Evolutionary conservation across 148 eudicot genomes (phyloP).

Genomic region (Silene latifolia): DNA sequence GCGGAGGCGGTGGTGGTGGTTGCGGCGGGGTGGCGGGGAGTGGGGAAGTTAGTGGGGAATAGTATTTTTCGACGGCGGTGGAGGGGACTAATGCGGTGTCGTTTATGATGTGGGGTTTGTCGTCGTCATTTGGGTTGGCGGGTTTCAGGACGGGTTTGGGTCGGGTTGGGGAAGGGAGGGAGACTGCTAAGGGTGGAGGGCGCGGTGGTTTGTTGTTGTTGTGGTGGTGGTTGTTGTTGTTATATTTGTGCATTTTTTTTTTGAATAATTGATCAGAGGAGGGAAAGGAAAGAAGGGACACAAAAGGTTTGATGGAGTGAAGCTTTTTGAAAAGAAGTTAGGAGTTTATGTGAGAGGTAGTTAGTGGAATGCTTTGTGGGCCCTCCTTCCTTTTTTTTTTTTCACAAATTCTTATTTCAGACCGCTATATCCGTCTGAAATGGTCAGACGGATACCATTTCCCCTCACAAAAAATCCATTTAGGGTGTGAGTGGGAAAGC

Average conservation of each 20-base stretch:
- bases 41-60: conserved; percentile 32
- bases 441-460: too few relatives aligned
- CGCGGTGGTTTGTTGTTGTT: conserved; percentile 23
- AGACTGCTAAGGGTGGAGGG: conserved; percentile 22
- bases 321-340: conserved; percentile 6
- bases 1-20: not conserved
- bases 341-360: not conserved
- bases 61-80: conserved; percentile 31
- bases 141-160: not conserved
- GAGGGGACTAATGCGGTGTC: conserved; percentile 20
- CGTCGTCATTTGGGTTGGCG: not conserved
- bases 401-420: too few relatives aligned
- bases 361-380: conserved; percentile 4
- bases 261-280: not conserved
- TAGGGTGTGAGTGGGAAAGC: too few relatives aligned
- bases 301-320: not conserved
- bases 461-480: too few relatives aligned
- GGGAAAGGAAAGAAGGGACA: not conserved
- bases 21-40: conserved; percentile 18
- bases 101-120: not conserved
- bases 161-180: conserved; percentile 10
- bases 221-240: not conserved
- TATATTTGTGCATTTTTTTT: not conserved
- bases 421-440: too few relatives aligned
- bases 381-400: too few relatives aligned